Evolutionary conservation across 2,329 filamentous ascomycete species (phyloP).

Genomic region (Penicillium thymicola): DNA sequence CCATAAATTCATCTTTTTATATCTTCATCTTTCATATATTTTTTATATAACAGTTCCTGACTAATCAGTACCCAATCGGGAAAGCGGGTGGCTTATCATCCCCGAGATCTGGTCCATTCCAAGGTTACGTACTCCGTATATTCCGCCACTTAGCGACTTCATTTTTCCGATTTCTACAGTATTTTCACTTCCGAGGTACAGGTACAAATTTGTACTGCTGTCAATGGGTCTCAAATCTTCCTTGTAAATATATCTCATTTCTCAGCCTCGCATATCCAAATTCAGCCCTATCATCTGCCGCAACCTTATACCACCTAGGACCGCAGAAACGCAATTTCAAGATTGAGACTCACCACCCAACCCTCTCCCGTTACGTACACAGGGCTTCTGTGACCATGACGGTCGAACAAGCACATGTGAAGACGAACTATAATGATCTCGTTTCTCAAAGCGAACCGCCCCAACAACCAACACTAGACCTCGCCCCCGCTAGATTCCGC

Average conservation of each 20-base stretch:
- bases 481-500: not conserved
- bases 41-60: not conserved
- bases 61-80: not conserved
- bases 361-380: not conserved
- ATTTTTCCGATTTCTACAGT: not conserved
- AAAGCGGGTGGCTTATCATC: not conserved
- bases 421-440: not conserved
- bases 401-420: slow-evolving; percentile 6
- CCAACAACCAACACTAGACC: not conserved
- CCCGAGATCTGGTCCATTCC: not conserved
- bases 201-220: not conserved
- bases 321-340: slow-evolving; percentile 7
- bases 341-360: not conserved
- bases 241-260: not conserved
- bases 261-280: not conserved
- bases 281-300: not conserved
- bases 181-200: not conserved
- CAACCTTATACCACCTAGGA: slow-evolving; percentile 5
- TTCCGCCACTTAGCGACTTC: not conserved
- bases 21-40: not conserved
- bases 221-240: not conserved
- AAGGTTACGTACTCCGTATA: not conserved
- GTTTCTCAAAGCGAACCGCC: not conserved
- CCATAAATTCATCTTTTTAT: slow-evolving; percentile 3
- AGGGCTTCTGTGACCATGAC: slow-evolving; percentile 16